phyloP scores from a whole-genome alignment of 805 yeast species.

The Pichia nanzhaoensis region DNA sequence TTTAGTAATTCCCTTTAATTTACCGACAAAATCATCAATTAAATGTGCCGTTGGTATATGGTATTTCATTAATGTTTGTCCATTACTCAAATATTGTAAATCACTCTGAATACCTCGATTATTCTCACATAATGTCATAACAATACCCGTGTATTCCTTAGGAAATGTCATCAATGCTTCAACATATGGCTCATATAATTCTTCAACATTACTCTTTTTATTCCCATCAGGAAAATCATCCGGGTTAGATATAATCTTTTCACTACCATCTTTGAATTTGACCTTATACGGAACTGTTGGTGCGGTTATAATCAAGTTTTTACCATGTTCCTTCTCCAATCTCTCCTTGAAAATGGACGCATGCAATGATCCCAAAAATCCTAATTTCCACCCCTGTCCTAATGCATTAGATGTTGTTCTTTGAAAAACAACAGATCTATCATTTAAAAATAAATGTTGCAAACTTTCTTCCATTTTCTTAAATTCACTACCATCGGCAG shows the following conservation, averaged over 20 bases:
- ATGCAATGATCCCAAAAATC: conserved; percentile 89
- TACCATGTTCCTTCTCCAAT: conserved; percentile 89
- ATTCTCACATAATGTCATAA: conserved; percentile 77
- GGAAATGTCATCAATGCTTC: conserved; percentile 89
- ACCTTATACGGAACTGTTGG: conserved; percentile 93
- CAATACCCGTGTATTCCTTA: conserved; percentile 78
- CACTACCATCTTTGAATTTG: conserved; percentile 57
- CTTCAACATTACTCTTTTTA: conserved; percentile 35
- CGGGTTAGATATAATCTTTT: conserved; percentile 73
- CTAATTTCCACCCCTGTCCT: conserved; percentile 97
- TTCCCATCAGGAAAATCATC: conserved; percentile 79
- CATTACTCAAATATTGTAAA: conserved; percentile 65
- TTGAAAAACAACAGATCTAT: conserved; percentile 82
- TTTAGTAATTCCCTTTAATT: conserved; percentile 77
- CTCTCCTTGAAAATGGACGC: conserved; percentile 93
- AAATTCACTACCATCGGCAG: conserved; percentile 91
- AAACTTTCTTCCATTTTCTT: conserved; percentile 84
- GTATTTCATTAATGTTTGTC: conserved; percentile 76
- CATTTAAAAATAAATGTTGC: conserved; percentile 82
- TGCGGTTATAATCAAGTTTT: conserved; percentile 83
- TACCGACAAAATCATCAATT: conserved; percentile 94
- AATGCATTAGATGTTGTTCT: conserved; percentile 89
- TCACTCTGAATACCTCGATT: conserved; percentile 82
- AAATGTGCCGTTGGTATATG: conserved; percentile 80
- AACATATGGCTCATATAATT: conserved; percentile 77